Evolutionary conservation across 805 yeast species (phyloP), one percentile per base, ranked within the genome.

Genomic region (Blastobotrys terrestris): DNA sequence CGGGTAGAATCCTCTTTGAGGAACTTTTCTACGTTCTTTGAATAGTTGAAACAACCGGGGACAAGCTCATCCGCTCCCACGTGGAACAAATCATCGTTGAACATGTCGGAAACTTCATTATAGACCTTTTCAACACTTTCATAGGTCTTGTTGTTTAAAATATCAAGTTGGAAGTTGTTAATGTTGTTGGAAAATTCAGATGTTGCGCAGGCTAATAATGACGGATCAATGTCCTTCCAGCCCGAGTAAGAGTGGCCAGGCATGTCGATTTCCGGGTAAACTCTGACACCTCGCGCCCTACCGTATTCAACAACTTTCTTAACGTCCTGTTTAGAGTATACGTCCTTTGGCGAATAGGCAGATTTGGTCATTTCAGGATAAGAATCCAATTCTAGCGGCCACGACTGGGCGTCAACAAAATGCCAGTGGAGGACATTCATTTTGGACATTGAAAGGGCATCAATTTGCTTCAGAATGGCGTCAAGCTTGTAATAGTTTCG

Each of bases 361-460:
- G 64, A 75, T 6, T 60, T 40, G 3, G 63, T 61, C 74, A 72
- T 71, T 39, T 68, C 62, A 0, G 75, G 76, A 51, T 61, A 70
- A 1, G 60, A 31, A 22, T 58, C 51, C 22, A 72, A 46, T 21
- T 57, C 57, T 5, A 72, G 8, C 1, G 76, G 75, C 76, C 75
- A 72, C 20, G 72, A 65, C 50, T 69, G 70, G 7, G 72, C 50
- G 55, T 72, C 76, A 5, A 55, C 61, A 13, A 72, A 45, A 56
- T 72, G 76, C 73, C 73, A 71, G 54, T 72, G 76, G 42, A 72
- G 62, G 2, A 67, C 60, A 57, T 72, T 72, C 64, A 72, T 55
- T 59, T 72, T 72, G 11, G 67, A 43, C 8, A 69, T 56, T 0
- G 72, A 58, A 71, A 72, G 65, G 15, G 68, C 60, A 49, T 72